phyloP scores from a whole-genome alignment of 2,329 filamentous ascomycete genomes.

The Pestalotiopsis sp. region DNA sequence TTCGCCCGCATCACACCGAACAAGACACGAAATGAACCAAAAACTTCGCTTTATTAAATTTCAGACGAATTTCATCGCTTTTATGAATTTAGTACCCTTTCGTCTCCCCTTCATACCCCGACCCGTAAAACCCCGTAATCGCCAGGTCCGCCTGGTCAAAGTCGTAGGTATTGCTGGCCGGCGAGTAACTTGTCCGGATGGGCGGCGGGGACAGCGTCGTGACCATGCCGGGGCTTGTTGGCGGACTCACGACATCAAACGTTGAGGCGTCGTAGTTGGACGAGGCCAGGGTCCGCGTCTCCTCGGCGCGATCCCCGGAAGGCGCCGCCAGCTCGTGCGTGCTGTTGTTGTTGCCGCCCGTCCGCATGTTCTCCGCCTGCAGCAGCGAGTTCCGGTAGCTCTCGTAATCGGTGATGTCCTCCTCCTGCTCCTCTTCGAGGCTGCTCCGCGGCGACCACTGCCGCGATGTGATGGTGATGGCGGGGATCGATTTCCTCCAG shows the following conservation, averaged over 20 bases:
- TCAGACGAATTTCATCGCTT: not conserved
- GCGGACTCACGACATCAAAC: not conserved
- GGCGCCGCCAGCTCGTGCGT: not conserved
- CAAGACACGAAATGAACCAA: not conserved
- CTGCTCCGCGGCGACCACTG: not conserved
- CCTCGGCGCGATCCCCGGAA: not conserved
- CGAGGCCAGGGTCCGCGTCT: conserved; percentile 2
- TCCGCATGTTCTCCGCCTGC: not conserved
- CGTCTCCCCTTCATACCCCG: not conserved
- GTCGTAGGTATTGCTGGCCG: not conserved
- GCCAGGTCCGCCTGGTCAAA: conserved; percentile 7
- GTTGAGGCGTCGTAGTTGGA: conserved; percentile 8
- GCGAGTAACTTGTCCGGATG: not conserved
- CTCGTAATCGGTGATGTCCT: not conserved
- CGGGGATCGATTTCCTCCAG: conserved; percentile 5
- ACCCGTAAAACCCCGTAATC: conserved; percentile 4
- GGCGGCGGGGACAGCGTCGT: conserved; percentile 4
- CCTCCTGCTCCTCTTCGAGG: not conserved
- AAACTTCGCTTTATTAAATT: not conserved
- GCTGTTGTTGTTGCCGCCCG: not conserved
- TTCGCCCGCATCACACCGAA: not conserved
- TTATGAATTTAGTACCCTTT: not conserved
- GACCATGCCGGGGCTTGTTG: not conserved
- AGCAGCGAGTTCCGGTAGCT: conserved; percentile 1
- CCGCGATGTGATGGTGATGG: conserved; percentile 1